Conservation (phyloP, 305 asterid species). For the Fraxinus platypoda region DNA sequence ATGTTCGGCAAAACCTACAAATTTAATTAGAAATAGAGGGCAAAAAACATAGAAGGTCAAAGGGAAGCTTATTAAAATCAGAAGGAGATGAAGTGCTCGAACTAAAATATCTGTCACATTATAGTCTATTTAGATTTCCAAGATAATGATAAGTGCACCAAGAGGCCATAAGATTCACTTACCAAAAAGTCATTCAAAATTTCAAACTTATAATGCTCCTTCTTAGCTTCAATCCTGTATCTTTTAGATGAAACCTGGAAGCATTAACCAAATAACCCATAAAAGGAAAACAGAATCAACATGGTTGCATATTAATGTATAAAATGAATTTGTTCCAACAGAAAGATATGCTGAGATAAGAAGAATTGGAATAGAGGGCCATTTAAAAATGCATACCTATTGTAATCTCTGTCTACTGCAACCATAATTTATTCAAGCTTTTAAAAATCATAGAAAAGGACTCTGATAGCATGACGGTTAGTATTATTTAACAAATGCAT, state of each 20-base stretch:
- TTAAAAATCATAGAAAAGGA: neutral
- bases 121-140: constrained; percentile 8
- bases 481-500: neutral
- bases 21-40: constrained; percentile 23
- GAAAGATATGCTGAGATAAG: constrained; percentile 17
- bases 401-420: neutral
- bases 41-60: constrained; percentile 6
- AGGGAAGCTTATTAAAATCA: constrained; percentile 16
- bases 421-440: neutral
- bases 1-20: constrained; percentile 86
- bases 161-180: constrained; percentile 35
- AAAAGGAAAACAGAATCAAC: neutral
- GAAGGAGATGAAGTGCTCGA: constrained; percentile 17
- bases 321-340: constrained; percentile 10
- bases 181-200: constrained; percentile 74
- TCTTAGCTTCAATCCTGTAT: constrained; percentile 80
- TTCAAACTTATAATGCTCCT: constrained; percentile 84
- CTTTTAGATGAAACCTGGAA: constrained; percentile 82
- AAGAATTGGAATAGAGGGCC: constrained; percentile 16
- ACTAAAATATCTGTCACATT: neutral
- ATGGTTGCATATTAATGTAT: neutral
- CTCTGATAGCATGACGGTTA: neutral
- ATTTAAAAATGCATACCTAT: neutral
- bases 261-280: constrained; percentile 25
- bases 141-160: constrained; percentile 5